These are phyloP conservation scores for Dendrocalamus latiflorus DNA, from an alignment of 202 grass and related monocot species.

Conservation along the genomic window DNA sequence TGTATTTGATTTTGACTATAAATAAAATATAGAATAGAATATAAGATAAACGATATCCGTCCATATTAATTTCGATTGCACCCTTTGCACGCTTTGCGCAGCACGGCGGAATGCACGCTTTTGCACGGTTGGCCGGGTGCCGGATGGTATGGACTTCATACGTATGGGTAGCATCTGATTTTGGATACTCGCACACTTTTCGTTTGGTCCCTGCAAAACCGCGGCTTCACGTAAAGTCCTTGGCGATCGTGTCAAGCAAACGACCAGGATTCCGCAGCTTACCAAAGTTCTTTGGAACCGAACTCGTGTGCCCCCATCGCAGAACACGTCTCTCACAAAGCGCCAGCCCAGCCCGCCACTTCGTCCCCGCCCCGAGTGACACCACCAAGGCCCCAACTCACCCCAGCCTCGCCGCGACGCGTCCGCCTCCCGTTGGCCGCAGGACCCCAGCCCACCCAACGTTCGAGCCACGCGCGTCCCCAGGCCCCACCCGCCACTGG, in stretches of 20 bases:
- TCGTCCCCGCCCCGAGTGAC: neutral
- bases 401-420: neutral
- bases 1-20: no score
- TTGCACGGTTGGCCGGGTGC: no score
- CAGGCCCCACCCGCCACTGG: neutral
- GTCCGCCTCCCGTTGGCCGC: neutral
- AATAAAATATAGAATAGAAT: no score
- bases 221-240: no score
- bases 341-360: neutral
- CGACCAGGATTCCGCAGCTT: no score
- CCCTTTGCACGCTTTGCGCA: no score
- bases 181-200: neutral
- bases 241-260: no score
- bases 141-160: no score
- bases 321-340: neutral
- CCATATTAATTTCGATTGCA: accelerated
- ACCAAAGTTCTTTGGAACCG: neutral
- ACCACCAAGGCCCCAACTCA: neutral
- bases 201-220: no score
- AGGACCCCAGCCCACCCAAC: neutral
- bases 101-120: no score
- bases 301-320: neutral
- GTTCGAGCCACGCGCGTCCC: neutral
- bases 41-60: accelerated
- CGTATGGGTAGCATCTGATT: neutral